Evolutionary conservation across 306 rosid species (phyloP).

Genomic region (Acmispon strigosus): DNA sequence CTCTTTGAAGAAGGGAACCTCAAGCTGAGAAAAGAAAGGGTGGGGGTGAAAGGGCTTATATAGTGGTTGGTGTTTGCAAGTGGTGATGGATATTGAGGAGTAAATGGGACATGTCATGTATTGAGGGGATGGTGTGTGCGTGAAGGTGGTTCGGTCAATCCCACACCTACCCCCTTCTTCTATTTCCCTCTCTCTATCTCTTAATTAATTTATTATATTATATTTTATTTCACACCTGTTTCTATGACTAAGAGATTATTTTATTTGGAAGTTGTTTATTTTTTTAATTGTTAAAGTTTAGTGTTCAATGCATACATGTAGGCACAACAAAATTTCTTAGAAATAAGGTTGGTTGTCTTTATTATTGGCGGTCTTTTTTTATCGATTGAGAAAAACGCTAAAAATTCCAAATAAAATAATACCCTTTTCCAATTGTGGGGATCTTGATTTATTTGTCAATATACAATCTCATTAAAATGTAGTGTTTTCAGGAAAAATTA

Average conservation of each 20-base stretch:
- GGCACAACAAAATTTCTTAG: not conserved
- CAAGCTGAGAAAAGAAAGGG: conserved; percentile 64
- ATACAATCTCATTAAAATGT: no score
- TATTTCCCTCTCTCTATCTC: not conserved
- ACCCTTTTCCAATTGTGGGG: no score
- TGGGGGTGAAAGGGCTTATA: conserved; percentile 24
- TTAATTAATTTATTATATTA: not conserved
- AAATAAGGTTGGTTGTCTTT: not conserved
- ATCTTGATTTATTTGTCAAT: no score
- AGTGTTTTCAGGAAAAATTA: no score
- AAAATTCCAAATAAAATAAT: no score
- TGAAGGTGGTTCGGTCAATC: conserved; percentile 56
- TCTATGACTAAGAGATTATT: not conserved
- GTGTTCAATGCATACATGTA: not conserved
- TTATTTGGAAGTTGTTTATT: not conserved
- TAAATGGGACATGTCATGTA: not conserved
- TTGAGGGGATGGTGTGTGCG: conserved; percentile 23
- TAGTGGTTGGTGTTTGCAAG: conserved; percentile 6
- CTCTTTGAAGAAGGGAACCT: conserved; percentile 62
- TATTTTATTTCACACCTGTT: not conserved
- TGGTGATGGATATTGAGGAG: not conserved
- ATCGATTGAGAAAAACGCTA: no score
- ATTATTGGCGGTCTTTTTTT: no score
- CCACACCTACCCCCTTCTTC: conserved; percentile 60
- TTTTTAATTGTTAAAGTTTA: not conserved